Percentiles rank a stretch among this genome's conserved stretches.
These are phyloP conservation scores for Yarrowia deformans DNA, from an alignment of 805 yeast genomes.

Conservation along the genomic window DNA sequence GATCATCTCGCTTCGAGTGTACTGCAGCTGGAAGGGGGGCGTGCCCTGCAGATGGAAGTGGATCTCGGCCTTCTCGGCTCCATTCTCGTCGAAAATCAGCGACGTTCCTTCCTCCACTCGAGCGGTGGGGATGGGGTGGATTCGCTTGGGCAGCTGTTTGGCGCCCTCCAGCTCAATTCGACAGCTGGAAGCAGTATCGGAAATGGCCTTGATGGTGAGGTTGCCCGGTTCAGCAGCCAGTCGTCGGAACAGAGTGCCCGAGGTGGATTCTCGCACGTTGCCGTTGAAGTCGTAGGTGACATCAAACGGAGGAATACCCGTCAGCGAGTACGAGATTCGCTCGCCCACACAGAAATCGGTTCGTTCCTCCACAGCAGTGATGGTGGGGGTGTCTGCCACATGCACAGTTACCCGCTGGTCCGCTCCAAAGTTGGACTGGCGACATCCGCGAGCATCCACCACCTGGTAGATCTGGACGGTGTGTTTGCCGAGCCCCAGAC, in stretches of 20 bases:
- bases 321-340: conserved; percentile 73
- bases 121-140: conserved; percentile 77
- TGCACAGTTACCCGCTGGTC: conserved; percentile 60
- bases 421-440: conserved; percentile 54
- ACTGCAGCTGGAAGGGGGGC: conserved; percentile 89
- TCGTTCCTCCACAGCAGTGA: conserved; percentile 55
- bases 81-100: conserved; percentile 82
- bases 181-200: conserved; percentile 80
- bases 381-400: conserved; percentile 79
- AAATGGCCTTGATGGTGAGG: conserved; percentile 67
- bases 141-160: conserved; percentile 50
- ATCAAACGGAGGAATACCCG: conserved; percentile 81
- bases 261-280: conserved; percentile 62
- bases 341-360: conserved; percentile 90
- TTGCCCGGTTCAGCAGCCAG: conserved; percentile 85
- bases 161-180: conserved; percentile 48
- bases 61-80: conserved; percentile 93
- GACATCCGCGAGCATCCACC: conserved; percentile 75
- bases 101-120: conserved; percentile 82
- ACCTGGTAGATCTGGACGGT: conserved; percentile 64
- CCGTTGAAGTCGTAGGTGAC: conserved; percentile 78
- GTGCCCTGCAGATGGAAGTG: conserved; percentile 81
- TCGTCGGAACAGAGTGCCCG: conserved; percentile 62
- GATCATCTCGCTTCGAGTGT: conserved; percentile 71
- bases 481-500: conserved; percentile 74